A percentile compares a stretch with the other conserved stretches of the same genome.
Conservation (phyloP, 345 rosid genomes). For the Lepidium sativum region DNA sequence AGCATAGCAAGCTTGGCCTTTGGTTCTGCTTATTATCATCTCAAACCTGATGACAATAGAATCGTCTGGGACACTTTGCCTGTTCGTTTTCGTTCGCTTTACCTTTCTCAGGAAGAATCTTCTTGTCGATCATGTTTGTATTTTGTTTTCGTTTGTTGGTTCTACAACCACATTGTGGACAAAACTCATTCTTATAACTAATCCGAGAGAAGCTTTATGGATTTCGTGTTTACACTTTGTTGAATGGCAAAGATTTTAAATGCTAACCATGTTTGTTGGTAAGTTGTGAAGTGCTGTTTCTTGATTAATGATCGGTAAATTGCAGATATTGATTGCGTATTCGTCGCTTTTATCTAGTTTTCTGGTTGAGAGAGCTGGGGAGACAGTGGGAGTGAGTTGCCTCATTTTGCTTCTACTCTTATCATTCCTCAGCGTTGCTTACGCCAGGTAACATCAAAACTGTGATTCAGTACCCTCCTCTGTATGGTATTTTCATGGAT, state of each 20-base stretch:
- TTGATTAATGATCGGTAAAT: constrained; percentile 15
- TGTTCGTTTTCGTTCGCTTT: constrained; percentile 40
- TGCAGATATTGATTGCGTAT: constrained; percentile 88
- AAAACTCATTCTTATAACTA: neutral
- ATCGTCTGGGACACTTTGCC: constrained; percentile 71
- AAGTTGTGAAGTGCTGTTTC: constrained; percentile 4
- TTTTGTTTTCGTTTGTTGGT: neutral
- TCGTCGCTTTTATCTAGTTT: constrained; percentile 78
- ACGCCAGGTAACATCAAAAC: constrained; percentile 55
- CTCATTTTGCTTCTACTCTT: constrained; percentile 41
- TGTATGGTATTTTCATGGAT: no score
- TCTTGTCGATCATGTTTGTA: neutral
- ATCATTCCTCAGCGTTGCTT: constrained; percentile 43
- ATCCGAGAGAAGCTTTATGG: neutral
- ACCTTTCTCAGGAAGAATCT: neutral
- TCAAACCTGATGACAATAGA: constrained; percentile 68
- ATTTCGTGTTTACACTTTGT: neutral
- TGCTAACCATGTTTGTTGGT: neutral
- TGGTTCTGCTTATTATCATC: constrained; percentile 86
- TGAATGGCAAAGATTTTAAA: neutral
- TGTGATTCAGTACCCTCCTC: neutral
- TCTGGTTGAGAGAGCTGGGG: constrained; percentile 75
- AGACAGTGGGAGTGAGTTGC: constrained; percentile 49
- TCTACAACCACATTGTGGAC: neutral
- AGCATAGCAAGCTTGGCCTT: constrained; percentile 61